Percentiles rank a stretch among this genome's conserved stretches.
These are phyloP conservation scores for Entophlyctis luteolus DNA, from an alignment of 192 early-diverging fungal species.

Conservation along the genomic window DNA sequence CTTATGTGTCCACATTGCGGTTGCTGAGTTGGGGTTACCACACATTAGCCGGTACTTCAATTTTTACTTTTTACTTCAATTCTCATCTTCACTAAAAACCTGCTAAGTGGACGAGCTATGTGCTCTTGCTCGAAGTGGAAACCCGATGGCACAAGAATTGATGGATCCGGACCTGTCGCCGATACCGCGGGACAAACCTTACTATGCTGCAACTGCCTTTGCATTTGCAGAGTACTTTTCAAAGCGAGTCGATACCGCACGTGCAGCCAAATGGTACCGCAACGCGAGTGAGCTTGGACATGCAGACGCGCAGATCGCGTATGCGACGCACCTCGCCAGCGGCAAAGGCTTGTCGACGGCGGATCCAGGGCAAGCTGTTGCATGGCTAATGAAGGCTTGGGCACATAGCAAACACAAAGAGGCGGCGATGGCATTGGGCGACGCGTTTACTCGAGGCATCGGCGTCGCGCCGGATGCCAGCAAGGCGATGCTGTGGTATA, in stretches of 20 bases:
- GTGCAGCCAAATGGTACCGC: slow-evolving; percentile 22
- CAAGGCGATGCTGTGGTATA: slow-evolving; percentile 24
- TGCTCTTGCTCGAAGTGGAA: not conserved
- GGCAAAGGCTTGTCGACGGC: not conserved
- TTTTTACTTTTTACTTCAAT: not conserved
- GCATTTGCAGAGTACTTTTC: slow-evolving; percentile 14
- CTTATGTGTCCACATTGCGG: not conserved
- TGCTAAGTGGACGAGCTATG: slow-evolving; percentile 16
- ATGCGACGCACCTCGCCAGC: not conserved
- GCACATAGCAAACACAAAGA: slow-evolving; percentile 4
- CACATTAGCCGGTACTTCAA: slow-evolving; percentile 1
- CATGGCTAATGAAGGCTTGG: slow-evolving; percentile 27
- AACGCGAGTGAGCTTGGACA: slow-evolving; percentile 14
- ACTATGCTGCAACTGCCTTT: slow-evolving; percentile 8
- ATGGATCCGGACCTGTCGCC: slow-evolving; percentile 14
- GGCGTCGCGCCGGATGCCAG: slow-evolving; percentile 18
- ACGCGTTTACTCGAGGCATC: slow-evolving; percentile 16
- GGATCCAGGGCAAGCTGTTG: slow-evolving; percentile 16
- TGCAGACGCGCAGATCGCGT: not conserved
- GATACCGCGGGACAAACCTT: slow-evolving; percentile 16
- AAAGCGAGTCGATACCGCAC: not conserved
- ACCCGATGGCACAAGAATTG: slow-evolving; percentile 14
- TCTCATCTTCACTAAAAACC: not conserved
- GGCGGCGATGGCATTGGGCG: slow-evolving; percentile 20
- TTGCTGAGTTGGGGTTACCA: slow-evolving; percentile 12